A percentile compares a stretch with the other conserved stretches of the same genome.
phyloP scores from a whole-genome alignment of 257 asterid species.

The Solanum lignicaule region DNA sequence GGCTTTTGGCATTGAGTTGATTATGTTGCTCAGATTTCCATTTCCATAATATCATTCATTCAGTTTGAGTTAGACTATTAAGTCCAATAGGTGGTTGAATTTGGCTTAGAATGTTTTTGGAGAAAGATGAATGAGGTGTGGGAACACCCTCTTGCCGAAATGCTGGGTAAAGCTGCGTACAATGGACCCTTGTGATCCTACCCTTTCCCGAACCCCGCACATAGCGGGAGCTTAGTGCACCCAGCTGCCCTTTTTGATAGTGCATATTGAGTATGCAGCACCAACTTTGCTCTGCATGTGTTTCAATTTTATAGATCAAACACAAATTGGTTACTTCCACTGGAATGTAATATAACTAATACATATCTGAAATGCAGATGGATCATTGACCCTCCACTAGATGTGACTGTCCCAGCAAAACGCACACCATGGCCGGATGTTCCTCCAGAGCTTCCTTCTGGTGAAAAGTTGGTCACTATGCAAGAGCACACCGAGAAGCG shows the following conservation, averaged over 20 bases:
- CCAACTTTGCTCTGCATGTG: background rate
- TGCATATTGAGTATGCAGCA: background rate
- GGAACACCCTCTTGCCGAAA: background rate
- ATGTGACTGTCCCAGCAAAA: constrained; percentile 79
- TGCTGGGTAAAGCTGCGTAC: background rate
- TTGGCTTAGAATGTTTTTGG: background rate
- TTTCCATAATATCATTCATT: background rate
- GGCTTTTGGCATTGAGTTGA: background rate
- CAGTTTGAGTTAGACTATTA: background rate
- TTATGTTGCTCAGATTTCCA: background rate
- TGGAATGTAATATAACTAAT: background rate
- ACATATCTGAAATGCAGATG: constrained; percentile 40
- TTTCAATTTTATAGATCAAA: background rate
- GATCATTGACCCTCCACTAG: constrained; percentile 82
- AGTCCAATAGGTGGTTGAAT: background rate
- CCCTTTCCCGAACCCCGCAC: background rate
- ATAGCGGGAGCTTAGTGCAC: background rate
- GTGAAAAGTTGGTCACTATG: constrained; percentile 26
- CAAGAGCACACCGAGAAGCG: constrained; percentile 48
- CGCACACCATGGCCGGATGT: constrained; percentile 98
- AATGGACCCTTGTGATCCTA: background rate
- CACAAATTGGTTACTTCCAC: background rate
- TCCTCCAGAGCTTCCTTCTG: constrained; percentile 72
- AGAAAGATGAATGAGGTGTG: background rate
- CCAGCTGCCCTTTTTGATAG: background rate